Base-by-base conservation (phyloP, 345 rosid species). In the Moringa oleifera region DNA sequence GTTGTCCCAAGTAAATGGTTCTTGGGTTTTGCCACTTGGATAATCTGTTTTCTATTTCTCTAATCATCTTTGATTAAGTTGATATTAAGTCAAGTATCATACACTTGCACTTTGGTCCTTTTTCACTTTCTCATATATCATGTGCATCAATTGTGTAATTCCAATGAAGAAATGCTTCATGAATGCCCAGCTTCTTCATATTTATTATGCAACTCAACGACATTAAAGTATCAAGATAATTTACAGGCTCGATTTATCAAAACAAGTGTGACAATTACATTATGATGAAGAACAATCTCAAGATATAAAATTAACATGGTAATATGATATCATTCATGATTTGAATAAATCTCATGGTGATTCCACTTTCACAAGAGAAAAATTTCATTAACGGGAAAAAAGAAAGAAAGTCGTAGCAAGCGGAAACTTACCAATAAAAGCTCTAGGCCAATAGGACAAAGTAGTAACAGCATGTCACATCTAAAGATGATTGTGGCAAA, bases 391-490 rank as follows among this genome's bases (percentile, higher is more conserved):
- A 7, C 13, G 1, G 8, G 3, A 28, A 2, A 28, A 28, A 28
- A 28, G 23, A 20, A 24, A 60, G 53, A 53, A 47, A 53, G 60
- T 53, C 21, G 28, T 23, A 60, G 55, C 23, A 69, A 69, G 68
- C 18, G 47, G 31, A 65, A 71, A 68, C 83, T 67, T 78, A 93
- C 98, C 92, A 94, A 73, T 73, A 94, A 72, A 77, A 94, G 77
- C 73, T 75, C 84, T 71, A 90, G 66, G 68, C 86, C 94, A 66
- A 94, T 72, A 63, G 99, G 95, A 64, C 83, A 65, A 67, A 90
- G 85, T 66, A 94, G 95, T 63, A 94, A 77, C 76, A 94, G 61
- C 55, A 75, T 73, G 75, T 90, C 97, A 65, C 97, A 94, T 88
- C 99, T 85, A 68, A 94, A 90, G 73, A 83, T 71, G 17, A 80